Percentiles rank a stretch among this genome's conserved stretches.
phyloP scores from a whole-genome alignment of 768 basidiomycete species.

The Sporobolomyces roseus region DNA sequence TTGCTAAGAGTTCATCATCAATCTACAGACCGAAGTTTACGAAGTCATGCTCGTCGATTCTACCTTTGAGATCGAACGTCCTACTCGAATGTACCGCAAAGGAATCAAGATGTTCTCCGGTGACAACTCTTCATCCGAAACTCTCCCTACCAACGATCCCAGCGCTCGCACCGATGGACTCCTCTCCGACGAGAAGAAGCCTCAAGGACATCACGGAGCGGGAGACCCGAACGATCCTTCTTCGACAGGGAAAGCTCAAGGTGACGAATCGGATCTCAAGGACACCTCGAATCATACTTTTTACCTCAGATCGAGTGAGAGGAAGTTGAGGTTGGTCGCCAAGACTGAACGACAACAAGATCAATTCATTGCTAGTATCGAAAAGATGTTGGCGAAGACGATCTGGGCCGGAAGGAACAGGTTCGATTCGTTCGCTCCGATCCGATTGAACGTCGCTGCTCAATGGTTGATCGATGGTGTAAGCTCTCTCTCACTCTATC shows the following conservation, averaged over 20 bases:
- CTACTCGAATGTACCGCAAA: constrained; percentile 80
- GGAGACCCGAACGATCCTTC: constrained; percentile 58
- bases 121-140: constrained; percentile 16
- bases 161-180: constrained; percentile 9
- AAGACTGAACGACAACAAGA: constrained; percentile 95
- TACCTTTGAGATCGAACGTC: constrained; percentile 85
- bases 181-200: constrained; percentile 14
- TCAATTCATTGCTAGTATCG: constrained; percentile 90
- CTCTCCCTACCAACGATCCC: constrained; percentile 1
- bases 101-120: constrained; percentile 66
- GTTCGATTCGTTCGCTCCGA: constrained; percentile 92
- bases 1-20: neutral
- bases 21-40: constrained; percentile 67
- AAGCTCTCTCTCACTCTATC: constrained; percentile 46
- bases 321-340: constrained; percentile 77
- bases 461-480: constrained; percentile 99
- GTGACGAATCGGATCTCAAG: constrained; percentile 53
- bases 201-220: constrained; percentile 53
- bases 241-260: constrained; percentile 44
- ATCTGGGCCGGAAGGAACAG: constrained; percentile 74
- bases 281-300: constrained; percentile 91
- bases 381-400: constrained; percentile 70
- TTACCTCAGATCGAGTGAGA: constrained; percentile 86
- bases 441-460: constrained; percentile 84
- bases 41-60: constrained; percentile 90